Evolutionary conservation across 2,329 filamentous ascomycete genomes (phyloP), one percentile per base, ranked within the genome.

Genomic region (Didymella glomerata): DNA sequence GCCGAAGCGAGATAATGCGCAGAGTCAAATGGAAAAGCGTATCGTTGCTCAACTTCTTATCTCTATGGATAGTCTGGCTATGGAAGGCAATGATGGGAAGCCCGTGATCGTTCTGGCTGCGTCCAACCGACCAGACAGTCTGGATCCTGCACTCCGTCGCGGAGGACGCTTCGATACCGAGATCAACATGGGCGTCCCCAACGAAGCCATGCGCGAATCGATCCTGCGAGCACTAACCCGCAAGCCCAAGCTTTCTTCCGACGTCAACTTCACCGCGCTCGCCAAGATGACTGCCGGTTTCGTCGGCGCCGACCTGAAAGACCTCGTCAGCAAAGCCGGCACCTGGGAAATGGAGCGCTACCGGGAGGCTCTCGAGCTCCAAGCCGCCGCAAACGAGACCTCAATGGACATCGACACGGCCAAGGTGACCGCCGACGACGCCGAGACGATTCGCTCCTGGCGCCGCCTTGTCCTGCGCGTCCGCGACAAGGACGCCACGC

Each of bases 261-360:
- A 93, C 60, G 85, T 98, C 20, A 86, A 96, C 72, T 90, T 94
- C 66, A 79, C 80, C 25, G 80, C 84, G 16, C 81, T 99, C 3
- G 93, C 94, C 6, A 93, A 91, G 69, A 83, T 89, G 67, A 98
- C 94, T 0, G 92, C 95, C 6, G 95, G 95, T 1, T 99, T 95
- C 67, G 94, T 99, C 0, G 94, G 93, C 11, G 91, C 92, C 6
- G 95, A 99, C 80, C 80, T 99, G 4, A 87, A 90, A 62, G 89
- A 89, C 69, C 79, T 90, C 3, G 87, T 89, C 3, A 85, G 85
- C 40, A 89, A 88, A 51, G 88, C 88, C 3, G 86, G 86, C 5
- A 82, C 85, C 6, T 84, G 85, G 68, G 86, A 86, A n/a, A 88
- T 89, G 74, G 83, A 87, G 63, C 79, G 83, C 36, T 88, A 85